These are phyloP conservation scores for Colletotrichum shisoi DNA, from an alignment of 2,329 filamentous ascomycete species.

Conservation along the genomic window DNA sequence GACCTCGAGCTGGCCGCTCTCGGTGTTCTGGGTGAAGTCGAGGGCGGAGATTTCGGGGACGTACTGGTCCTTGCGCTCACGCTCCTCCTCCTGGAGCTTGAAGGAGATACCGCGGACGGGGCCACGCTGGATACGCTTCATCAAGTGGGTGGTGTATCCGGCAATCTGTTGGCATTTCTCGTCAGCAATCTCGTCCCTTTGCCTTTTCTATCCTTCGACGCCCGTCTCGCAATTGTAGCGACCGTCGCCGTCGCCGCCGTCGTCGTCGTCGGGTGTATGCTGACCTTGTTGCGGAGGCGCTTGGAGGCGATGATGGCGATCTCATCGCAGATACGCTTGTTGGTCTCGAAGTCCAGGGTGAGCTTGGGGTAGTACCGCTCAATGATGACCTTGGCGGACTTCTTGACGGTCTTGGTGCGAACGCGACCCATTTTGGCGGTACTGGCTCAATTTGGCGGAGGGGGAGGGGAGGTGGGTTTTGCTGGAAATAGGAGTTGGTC, in stretches of 20 bases:
- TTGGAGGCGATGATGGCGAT: conserved; percentile 99
- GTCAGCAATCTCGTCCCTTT: conserved; percentile 18
- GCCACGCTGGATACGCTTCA: conserved; percentile 99
- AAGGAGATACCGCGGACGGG: conserved; percentile 99
- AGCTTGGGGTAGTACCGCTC: conserved; percentile 98
- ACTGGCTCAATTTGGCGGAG: conserved; percentile 48
- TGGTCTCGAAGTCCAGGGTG: conserved; percentile 99
- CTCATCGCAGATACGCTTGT: conserved; percentile 99
- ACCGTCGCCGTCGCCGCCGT: no score
- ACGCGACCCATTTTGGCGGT: conserved; percentile 74
- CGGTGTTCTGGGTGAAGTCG: conserved; percentile 94
- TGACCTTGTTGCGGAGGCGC: conserved; percentile 98
- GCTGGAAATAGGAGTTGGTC: conserved; percentile 46
- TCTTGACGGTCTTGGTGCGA: conserved; percentile 75
- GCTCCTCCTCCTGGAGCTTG: conserved; percentile 99
- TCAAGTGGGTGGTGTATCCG: conserved; percentile 97
- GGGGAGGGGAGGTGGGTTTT: conserved; percentile 37
- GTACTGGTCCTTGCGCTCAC: conserved; percentile 99
- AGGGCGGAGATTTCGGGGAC: conserved; percentile 98
- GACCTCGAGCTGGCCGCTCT: conserved; percentile 92
- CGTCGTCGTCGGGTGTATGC: conserved; percentile 38
- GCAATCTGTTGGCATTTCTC: conserved; percentile 71
- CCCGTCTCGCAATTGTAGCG: neutral
- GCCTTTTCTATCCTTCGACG: neutral
- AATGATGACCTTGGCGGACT: conserved; percentile 98